Evolutionary conservation across 2,329 filamentous ascomycete species (phyloP), one percentile per base, ranked within the genome.

Genomic region (Aspergillus sp.): DNA sequence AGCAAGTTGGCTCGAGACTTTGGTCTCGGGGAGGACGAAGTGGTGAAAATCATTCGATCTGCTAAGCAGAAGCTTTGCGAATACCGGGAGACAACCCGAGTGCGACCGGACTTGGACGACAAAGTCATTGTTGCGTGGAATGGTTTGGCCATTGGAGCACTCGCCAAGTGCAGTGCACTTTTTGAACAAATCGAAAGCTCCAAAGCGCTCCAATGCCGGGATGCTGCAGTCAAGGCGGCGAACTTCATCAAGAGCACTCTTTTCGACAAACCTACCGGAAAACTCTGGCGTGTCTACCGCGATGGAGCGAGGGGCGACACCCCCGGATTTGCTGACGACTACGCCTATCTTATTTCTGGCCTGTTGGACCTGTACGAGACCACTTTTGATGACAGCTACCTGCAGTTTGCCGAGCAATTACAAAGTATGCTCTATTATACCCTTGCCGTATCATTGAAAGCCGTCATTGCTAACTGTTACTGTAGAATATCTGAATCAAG

Each of bases 121-220:
- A 98, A 98, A 75, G 88, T 96, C 49, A 86, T 97, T 2, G 87
- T 90, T 1, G 86, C 88, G 11, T 95, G 91, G 87, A 98, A 98
- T 64, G 94, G 93, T 2, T 84, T 98, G 58, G 91, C 90, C 0
- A 92, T 98, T 58, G 88, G 89, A 1, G 88, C 91, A 0, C 81
- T 99, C n/a, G 87, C 92, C 16, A 85, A 91, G 62, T 86, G 90
- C 9, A 86, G 86, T n/a, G 83, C 86, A 2, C 85, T 88, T 0
- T 78, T 97, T n/a, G 81, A 82, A 20, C 77, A 80, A 2, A 79
- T 89, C 20, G 85, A 88, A 57, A 76, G 83, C 0, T 80, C 80
- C 45, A 83, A 82, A 63, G 84, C 87, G 6, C 75, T 79, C 31
- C 78, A 80, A 59, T 96, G 90, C 69, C 79, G 90, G 6, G 69